Conservation (phyloP, 2,329 filamentous ascomycete species). For the Emergomyces africanus region DNA sequence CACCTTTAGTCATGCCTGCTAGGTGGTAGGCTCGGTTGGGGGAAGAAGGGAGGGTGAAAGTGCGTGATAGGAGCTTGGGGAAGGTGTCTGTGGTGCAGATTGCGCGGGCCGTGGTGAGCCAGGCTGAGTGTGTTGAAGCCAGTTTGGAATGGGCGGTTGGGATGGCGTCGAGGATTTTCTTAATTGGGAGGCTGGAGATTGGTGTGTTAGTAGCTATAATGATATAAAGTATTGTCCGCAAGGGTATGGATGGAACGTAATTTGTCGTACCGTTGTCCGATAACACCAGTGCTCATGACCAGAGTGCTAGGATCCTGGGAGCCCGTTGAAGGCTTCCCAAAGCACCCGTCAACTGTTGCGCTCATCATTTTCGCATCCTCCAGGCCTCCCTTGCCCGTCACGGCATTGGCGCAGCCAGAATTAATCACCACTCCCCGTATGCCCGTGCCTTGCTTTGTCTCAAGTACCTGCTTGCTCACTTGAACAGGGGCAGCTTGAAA, state of each 20-base stretch:
- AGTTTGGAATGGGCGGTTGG: conserved; percentile 61
- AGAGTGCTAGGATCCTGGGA: conserved; percentile 50
- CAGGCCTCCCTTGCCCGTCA: conserved; percentile 79
- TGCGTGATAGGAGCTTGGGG: conserved; percentile 79
- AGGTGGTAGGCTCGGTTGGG: conserved; percentile 65
- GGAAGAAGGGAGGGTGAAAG: conserved; percentile 73
- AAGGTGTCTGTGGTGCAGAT: conserved; percentile 99
- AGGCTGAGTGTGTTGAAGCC: conserved; percentile 66
- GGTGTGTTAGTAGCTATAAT: conserved; percentile 3
- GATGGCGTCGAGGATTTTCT: conserved; percentile 76
- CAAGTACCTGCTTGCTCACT: conserved; percentile 61
- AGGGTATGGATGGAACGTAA: not conserved
- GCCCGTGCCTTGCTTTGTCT: conserved; percentile 52
- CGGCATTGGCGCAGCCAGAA: conserved; percentile 92
- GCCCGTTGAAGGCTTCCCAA: conserved; percentile 26
- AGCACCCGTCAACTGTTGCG: conserved; percentile 56
- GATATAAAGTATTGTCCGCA: not conserved
- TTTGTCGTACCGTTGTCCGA: conserved; percentile 62
- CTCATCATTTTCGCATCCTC: conserved; percentile 85
- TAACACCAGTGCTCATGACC: conserved; percentile 98
- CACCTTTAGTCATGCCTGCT: conserved; percentile 93
- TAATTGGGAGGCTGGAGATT: conserved; percentile 58
- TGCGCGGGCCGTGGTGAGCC: conserved; percentile 73
- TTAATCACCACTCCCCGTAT: conserved; percentile 81
- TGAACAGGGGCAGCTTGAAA: conserved; percentile 95